Evolutionary conservation across 2,329 filamentous ascomycete genomes (phyloP).

Genomic region (Cytospora mali): DNA sequence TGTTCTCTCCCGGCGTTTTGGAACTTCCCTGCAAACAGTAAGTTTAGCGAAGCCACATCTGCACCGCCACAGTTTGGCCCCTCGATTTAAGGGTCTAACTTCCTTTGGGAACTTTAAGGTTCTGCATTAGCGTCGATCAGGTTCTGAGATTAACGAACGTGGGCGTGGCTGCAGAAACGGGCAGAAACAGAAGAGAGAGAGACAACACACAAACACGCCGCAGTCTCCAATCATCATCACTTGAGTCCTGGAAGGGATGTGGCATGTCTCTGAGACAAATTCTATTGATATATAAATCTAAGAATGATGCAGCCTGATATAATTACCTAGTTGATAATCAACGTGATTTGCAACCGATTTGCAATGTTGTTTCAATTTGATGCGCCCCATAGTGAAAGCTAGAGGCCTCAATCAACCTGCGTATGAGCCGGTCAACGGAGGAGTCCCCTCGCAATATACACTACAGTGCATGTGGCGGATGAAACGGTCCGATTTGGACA

Average conservation of each 20-base stretch:
- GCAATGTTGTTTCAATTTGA: too few relatives aligned
- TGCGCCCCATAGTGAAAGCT: too few relatives aligned
- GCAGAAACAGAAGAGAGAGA: not conserved
- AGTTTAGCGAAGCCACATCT: slow-evolving; percentile 5
- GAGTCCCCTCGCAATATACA: slow-evolving; percentile 4
- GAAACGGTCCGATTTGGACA: too few relatives aligned
- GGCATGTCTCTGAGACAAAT: too few relatives aligned
- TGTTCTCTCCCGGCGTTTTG: slow-evolving; percentile 1
- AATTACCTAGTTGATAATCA: too few relatives aligned
- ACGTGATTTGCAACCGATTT: too few relatives aligned
- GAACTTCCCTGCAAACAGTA: slow-evolving; percentile 12
- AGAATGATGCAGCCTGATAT: too few relatives aligned
- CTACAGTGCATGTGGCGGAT: too few relatives aligned
- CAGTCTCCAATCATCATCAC: not conserved
- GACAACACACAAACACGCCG: not conserved
- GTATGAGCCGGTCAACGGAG: slow-evolving; percentile 6
- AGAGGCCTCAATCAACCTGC: too few relatives aligned
- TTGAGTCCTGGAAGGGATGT: too few relatives aligned
- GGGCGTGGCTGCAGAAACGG: not conserved
- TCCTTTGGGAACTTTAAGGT: slow-evolving; percentile 21
- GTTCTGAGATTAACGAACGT: not conserved
- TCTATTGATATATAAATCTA: too few relatives aligned
- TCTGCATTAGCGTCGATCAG: slow-evolving; percentile 29
- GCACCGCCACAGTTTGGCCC: slow-evolving; percentile 8
- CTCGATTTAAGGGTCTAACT: slow-evolving; percentile 11